These are phyloP conservation scores for Claviceps maximensis DNA, from an alignment of 2,329 filamentous ascomycete species.

Conservation along the genomic window DNA sequence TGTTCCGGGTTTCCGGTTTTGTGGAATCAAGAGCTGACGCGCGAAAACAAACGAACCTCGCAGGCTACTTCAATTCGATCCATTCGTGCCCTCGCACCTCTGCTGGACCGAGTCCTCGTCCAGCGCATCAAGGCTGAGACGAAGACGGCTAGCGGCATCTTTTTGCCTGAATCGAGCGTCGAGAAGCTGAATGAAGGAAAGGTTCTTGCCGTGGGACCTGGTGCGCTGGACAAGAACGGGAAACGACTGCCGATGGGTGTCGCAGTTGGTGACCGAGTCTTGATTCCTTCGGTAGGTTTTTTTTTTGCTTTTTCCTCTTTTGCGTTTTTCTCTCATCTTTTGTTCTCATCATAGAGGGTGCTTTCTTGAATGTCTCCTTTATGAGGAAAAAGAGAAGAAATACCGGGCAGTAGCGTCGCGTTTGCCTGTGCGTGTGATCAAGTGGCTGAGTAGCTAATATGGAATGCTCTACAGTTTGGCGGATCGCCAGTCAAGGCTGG, in stretches of 20 bases:
- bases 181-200: slow-evolving; percentile 98
- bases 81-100: slow-evolving; percentile 87
- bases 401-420: not conserved
- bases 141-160: slow-evolving; percentile 94
- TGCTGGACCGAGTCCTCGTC: slow-evolving; percentile 95
- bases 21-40: not conserved
- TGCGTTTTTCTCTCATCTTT: not conserved
- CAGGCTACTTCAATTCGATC: slow-evolving; percentile 72
- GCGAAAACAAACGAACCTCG: not conserved
- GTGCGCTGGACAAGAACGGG: slow-evolving; percentile 74
- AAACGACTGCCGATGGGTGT: slow-evolving; percentile 81
- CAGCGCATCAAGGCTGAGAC: slow-evolving; percentile 95
- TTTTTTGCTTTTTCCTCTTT: not conserved
- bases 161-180: slow-evolving; percentile 89
- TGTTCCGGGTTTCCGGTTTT: too few species aligned
- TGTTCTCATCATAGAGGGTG: not conserved
- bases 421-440: not conserved
- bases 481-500: slow-evolving; percentile 94
- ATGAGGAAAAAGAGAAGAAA: not conserved
- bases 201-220: slow-evolving; percentile 89
- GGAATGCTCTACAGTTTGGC: slow-evolving; percentile 50
- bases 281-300: slow-evolving; percentile 77
- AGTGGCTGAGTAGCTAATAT: not conserved
- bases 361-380: not conserved
- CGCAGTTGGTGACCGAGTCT: slow-evolving; percentile 70